A percentile compares a stretch with the other conserved stretches of the same genome.
Evolutionary conservation across 2,329 filamentous ascomycete species (phyloP).

Genomic region (Chrysoporthe austroafricana): DNA sequence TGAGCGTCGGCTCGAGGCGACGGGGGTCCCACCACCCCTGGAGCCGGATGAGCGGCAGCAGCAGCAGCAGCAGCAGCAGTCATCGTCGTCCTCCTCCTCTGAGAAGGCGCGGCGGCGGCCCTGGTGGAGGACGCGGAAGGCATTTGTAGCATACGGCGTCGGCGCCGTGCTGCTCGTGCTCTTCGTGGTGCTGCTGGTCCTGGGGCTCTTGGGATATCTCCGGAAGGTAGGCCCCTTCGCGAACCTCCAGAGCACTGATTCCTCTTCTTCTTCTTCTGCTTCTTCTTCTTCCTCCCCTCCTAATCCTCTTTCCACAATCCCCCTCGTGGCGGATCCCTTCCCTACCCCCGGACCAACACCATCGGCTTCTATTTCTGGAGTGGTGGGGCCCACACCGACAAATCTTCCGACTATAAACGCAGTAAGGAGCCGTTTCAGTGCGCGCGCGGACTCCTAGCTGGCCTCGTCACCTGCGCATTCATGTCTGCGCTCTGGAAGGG

Average conservation of each 20-base stretch:
- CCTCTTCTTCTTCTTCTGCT: slow-evolving; percentile 3
- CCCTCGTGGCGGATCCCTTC: slow-evolving; percentile 16
- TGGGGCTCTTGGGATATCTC: slow-evolving; percentile 28
- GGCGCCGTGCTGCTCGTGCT: slow-evolving; percentile 21
- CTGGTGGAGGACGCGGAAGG: slow-evolving; percentile 27
- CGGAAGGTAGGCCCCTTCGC: slow-evolving; percentile 27
- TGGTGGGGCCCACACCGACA: slow-evolving; percentile 7
- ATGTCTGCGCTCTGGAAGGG: background rate
- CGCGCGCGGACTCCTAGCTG: background rate
- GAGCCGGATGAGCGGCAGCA: slow-evolving; percentile 6
- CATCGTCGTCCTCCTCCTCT: background rate
- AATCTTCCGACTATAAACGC: slow-evolving; percentile 15
- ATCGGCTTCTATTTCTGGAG: slow-evolving; percentile 10
- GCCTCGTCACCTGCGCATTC: background rate
- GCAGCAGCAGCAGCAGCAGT: slow-evolving; percentile 10
- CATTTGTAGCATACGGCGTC: slow-evolving; percentile 12
- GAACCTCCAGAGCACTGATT: slow-evolving; percentile 12
- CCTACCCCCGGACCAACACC: slow-evolving; percentile 2
- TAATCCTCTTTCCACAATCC: slow-evolving; percentile 22
- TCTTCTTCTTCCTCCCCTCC: slow-evolving; percentile 18
- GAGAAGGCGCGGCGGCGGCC: slow-evolving; percentile 7
- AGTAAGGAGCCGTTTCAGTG: slow-evolving; percentile 14
- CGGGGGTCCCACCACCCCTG: slow-evolving; percentile 4
- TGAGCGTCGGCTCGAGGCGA: slow-evolving; percentile 9
- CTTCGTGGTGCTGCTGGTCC: slow-evolving; percentile 26